These are phyloP conservation scores for Phytophthora quininea DNA, from an alignment of 352 stramenopile genomes.

Conservation along the genomic window DNA sequence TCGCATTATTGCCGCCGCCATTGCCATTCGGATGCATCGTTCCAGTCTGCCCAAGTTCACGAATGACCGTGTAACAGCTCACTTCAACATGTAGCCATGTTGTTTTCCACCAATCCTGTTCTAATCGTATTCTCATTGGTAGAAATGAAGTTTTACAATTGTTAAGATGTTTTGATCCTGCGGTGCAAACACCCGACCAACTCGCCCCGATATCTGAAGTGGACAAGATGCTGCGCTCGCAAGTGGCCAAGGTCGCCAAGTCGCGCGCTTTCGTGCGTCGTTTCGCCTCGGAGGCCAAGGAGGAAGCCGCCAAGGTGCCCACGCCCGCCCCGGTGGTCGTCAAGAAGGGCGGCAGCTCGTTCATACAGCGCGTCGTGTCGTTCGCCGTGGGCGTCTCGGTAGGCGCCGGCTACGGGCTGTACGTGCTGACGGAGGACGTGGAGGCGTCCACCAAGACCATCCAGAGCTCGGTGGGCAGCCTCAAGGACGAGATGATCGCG, in stretches of 20 bases:
- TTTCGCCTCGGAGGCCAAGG: conserved; percentile 70
- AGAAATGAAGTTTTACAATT: not conserved
- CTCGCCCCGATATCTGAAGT: conserved; percentile 15
- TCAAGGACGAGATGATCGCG: conserved; percentile 75
- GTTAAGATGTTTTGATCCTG: not conserved
- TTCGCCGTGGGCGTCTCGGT: conserved; percentile 75
- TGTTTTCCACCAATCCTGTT: not conserved
- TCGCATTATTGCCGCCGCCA: conserved; percentile 25
- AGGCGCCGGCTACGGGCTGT: conserved; percentile 67
- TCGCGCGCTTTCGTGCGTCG: conserved; percentile 42
- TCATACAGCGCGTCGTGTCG: conserved; percentile 71
- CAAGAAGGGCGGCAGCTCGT: conserved; percentile 65
- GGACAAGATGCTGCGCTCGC: conserved; percentile 39
- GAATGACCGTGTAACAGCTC: not conserved
- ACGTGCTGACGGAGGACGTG: conserved; percentile 76
- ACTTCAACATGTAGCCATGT: not conserved
- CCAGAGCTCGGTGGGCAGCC: conserved; percentile 59
- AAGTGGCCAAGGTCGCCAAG: conserved; percentile 31
- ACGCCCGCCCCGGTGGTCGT: conserved; percentile 37
- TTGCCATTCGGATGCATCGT: conserved; percentile 39
- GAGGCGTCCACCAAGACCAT: conserved; percentile 76
- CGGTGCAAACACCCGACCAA: conserved; percentile 8
- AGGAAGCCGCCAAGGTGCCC: conserved; percentile 31
- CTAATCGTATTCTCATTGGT: not conserved
- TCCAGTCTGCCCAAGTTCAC: too few relatives aligned